A percentile compares a stretch with the other conserved stretches of the same genome.
phyloP scores from a whole-genome alignment of 2,329 filamentous ascomycete genomes.

The Diaporthe sp. region DNA sequence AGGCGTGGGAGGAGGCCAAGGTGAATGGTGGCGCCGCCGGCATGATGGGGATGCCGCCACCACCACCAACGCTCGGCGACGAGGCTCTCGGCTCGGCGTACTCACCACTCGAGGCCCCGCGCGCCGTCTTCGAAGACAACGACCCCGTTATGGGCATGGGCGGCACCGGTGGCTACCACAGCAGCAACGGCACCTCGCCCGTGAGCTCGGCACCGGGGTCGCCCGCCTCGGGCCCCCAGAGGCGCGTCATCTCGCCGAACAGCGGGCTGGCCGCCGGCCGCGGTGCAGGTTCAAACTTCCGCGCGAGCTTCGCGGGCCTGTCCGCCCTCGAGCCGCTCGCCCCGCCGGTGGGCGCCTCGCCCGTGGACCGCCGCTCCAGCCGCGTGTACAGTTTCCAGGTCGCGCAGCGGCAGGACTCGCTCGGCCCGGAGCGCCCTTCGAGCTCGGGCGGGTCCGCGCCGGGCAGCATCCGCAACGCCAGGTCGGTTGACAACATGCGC shows the following conservation, averaged over 20 bases:
- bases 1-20: conserved; percentile 57
- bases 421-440: conserved; percentile 12
- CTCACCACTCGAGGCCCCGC: conserved; percentile 46
- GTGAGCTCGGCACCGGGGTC: conserved; percentile 37
- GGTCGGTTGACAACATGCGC: conserved; percentile 43
- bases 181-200: conserved; percentile 41
- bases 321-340: conserved; percentile 51
- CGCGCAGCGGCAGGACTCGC: conserved; percentile 31
- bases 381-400: conserved; percentile 38
- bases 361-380: conserved; percentile 38
- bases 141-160: conserved; percentile 39
- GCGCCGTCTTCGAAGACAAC: conserved; percentile 47
- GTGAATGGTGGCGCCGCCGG: conserved; percentile 40
- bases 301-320: conserved; percentile 48
- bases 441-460: conserved; percentile 30
- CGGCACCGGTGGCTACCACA: conserved; percentile 36
- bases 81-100: conserved; percentile 31
- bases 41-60: conserved; percentile 45
- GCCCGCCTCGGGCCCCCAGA: conserved; percentile 33
- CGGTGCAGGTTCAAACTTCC: conserved; percentile 44
- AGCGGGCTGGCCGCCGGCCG: conserved; percentile 37
- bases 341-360: conserved; percentile 31
- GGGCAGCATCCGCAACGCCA: conserved; percentile 38
- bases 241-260: conserved; percentile 31
- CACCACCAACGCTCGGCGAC: conserved; percentile 34